Percentiles rank a stretch among this genome's conserved stretches.
Conservation (phyloP, 2,329 filamentous ascomycete species). For the Aspergillus glaucus region DNA sequence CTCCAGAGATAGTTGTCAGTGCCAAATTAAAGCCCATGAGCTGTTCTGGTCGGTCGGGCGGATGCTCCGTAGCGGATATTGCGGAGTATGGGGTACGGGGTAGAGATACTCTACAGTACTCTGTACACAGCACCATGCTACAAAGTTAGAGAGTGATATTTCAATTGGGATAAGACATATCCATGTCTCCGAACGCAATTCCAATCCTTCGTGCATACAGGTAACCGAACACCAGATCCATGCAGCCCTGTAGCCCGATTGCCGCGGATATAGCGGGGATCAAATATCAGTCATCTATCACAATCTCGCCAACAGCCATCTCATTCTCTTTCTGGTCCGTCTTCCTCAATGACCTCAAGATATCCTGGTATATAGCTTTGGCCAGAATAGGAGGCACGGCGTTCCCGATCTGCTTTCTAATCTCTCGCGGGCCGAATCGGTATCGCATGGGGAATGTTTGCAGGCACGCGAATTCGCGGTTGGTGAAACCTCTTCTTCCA, state of each 20-base stretch:
- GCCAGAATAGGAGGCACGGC: constrained; percentile 60
- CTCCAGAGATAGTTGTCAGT: no score
- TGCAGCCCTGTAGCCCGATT: background rate
- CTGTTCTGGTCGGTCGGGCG: no score
- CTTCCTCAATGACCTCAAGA: constrained; percentile 30
- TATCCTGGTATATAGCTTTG: constrained; percentile 31
- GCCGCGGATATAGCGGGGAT: background rate
- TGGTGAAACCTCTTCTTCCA: constrained; percentile 58
- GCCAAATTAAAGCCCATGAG: no score
- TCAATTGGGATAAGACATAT: no score
- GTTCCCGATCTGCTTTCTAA: constrained; percentile 65
- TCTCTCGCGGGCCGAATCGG: constrained; percentile 44
- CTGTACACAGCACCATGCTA: no score
- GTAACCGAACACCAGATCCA: no score
- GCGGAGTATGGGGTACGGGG: no score
- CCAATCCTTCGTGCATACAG: no score
- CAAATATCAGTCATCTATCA: background rate
- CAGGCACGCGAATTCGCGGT: constrained; percentile 61
- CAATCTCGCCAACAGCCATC: background rate
- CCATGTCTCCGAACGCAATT: no score
- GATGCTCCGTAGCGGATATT: no score
- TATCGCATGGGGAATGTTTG: constrained; percentile 63
- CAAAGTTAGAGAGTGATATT: no score
- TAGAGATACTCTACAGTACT: no score
- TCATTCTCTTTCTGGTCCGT: constrained; percentile 27